Percentiles rank a stretch among this genome's conserved stretches.
phyloP scores from a whole-genome alignment of 140 eudicot genomes.

The Artemisia princeps region DNA sequence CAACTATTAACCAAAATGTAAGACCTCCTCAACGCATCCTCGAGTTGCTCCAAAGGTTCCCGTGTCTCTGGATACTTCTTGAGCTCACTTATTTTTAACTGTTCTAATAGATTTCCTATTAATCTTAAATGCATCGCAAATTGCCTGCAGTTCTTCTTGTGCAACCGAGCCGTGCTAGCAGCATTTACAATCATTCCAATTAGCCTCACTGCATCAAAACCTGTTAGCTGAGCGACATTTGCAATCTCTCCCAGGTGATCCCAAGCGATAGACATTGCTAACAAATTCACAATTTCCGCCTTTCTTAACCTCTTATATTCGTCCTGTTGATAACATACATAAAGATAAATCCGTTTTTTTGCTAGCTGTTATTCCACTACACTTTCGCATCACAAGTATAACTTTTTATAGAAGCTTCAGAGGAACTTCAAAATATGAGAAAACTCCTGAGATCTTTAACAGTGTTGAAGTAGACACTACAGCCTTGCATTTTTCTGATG shows the following conservation, averaged over 20 bases:
- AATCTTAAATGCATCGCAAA: slow-evolving; percentile 82
- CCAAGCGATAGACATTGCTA: slow-evolving; percentile 45
- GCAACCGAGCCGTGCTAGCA: slow-evolving; percentile 84
- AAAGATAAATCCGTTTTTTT: no score
- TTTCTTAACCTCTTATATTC: background rate
- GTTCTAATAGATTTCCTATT: slow-evolving; percentile 72
- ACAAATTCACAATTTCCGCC: slow-evolving; percentile 2
- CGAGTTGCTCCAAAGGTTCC: slow-evolving; percentile 88
- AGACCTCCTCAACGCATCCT: slow-evolving; percentile 91
- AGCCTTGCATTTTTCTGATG: no score
- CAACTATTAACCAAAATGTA: slow-evolving; percentile 82
- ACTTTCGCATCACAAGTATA: no score
- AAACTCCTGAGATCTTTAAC: no score
- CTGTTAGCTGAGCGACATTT: slow-evolving; percentile 70
- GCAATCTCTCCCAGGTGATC: slow-evolving; percentile 76
- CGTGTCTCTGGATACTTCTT: slow-evolving; percentile 83
- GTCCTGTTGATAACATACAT: no score
- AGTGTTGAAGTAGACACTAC: no score
- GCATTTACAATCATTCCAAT: slow-evolving; percentile 84
- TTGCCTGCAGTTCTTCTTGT: slow-evolving; percentile 80
- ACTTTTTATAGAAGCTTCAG: no score
- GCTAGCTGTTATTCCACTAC: no score
- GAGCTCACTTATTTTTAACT: slow-evolving; percentile 69
- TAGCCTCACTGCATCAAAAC: slow-evolving; percentile 67
- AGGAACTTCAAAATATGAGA: no score